Percentiles rank a stretch among this genome's conserved stretches.
These are phyloP conservation scores for Ustilago lituana DNA, from an alignment of 1,284 basidiomycete species.

Conservation along the genomic window DNA sequence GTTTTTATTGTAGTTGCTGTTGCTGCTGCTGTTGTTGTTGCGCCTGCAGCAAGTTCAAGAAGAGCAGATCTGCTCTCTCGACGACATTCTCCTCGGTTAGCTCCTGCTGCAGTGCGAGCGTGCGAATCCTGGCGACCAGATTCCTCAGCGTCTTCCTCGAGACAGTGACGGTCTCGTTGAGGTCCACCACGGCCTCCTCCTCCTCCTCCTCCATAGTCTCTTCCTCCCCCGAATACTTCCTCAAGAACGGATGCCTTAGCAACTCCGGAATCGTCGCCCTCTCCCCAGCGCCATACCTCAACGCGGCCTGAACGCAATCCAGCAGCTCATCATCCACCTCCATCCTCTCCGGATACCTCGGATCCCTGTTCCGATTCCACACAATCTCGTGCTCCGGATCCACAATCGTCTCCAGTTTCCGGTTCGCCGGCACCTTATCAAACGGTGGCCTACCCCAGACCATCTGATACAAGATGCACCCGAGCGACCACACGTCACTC, in stretches of 20 bases:
- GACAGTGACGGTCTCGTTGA: conserved; percentile 48
- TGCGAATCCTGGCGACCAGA: conserved; percentile 52
- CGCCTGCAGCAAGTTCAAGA: conserved; percentile 38
- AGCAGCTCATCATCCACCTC: conserved; percentile 77
- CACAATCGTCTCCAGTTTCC: conserved; percentile 88
- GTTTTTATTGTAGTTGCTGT: conserved; percentile 11
- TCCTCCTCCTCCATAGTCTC: conserved; percentile 17
- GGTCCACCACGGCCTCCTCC: conserved; percentile 11
- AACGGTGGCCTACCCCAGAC: conserved; percentile 92
- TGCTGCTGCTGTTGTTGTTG: conserved; percentile 22
- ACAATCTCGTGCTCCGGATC: conserved; percentile 78
- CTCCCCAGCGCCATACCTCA: conserved; percentile 78
- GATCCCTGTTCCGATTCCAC: conserved; percentile 76
- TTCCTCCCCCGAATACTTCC: conserved; percentile 16
- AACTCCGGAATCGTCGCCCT: conserved; percentile 80
- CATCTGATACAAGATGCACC: conserved; percentile 96
- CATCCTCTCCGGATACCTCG: conserved; percentile 69
- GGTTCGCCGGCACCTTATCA: conserved; percentile 83
- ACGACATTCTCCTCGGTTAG: conserved; percentile 57
- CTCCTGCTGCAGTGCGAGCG: conserved; percentile 51
- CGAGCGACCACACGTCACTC: conserved; percentile 92
- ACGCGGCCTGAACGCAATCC: conserved; percentile 78
- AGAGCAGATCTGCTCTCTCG: conserved; percentile 52
- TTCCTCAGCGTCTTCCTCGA: conserved; percentile 47
- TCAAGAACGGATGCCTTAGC: conserved; percentile 69